Percentiles rank a stretch among this genome's conserved stretches.
Conservation (phyloP, 2,329 filamentous ascomycete genomes). For the Neonectria ditissima region DNA sequence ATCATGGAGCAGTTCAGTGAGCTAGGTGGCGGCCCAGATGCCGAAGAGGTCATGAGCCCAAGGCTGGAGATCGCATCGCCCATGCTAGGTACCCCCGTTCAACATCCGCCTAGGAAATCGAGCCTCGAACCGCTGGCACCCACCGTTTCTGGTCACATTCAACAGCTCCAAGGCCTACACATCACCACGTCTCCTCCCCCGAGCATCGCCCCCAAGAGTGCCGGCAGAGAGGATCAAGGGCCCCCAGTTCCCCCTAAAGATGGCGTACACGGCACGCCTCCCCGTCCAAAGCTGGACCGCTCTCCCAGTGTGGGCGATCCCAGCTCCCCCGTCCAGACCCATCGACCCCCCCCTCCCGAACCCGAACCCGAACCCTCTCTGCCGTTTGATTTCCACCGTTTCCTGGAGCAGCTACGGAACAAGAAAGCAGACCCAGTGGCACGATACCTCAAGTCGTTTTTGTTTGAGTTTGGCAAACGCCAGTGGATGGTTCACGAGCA, state of each 20-base stretch:
- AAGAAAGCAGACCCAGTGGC: slow-evolving; percentile 98
- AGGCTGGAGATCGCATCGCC: slow-evolving; percentile 86
- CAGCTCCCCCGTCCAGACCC: slow-evolving; percentile 63
- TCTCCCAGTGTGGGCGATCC: slow-evolving; percentile 49
- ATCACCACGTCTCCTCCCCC: slow-evolving; percentile 55
- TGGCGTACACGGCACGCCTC: slow-evolving; percentile 57
- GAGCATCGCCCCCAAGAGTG: slow-evolving; percentile 52
- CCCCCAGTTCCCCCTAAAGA: slow-evolving; percentile 73
- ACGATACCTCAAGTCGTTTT: slow-evolving; percentile 92
- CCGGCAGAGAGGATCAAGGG: slow-evolving; percentile 58
- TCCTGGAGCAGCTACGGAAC: slow-evolving; percentile 94
- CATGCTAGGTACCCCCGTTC: slow-evolving; percentile 72
- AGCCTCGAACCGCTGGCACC: slow-evolving; percentile 81
- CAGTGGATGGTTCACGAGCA: slow-evolving; percentile 99
- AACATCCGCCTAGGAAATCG: slow-evolving; percentile 85
- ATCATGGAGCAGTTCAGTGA: slow-evolving; percentile 98
- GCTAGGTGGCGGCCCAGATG: slow-evolving; percentile 75
- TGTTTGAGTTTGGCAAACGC: slow-evolving; percentile 94
- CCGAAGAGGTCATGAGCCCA: slow-evolving; percentile 92
- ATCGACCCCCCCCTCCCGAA: slow-evolving; percentile 77
- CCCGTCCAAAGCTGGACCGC: slow-evolving; percentile 55
- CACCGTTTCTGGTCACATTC: slow-evolving; percentile 60
- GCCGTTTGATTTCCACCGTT: slow-evolving; percentile 97
- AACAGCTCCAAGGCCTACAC: slow-evolving; percentile 59
- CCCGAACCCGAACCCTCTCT: slow-evolving; percentile 84